Percentiles rank a stretch among this genome's conserved stretches.
These are phyloP conservation scores for Daldinia vernicosa DNA, from an alignment of 495 filamentous ascomycete genomes.

Conservation along the genomic window DNA sequence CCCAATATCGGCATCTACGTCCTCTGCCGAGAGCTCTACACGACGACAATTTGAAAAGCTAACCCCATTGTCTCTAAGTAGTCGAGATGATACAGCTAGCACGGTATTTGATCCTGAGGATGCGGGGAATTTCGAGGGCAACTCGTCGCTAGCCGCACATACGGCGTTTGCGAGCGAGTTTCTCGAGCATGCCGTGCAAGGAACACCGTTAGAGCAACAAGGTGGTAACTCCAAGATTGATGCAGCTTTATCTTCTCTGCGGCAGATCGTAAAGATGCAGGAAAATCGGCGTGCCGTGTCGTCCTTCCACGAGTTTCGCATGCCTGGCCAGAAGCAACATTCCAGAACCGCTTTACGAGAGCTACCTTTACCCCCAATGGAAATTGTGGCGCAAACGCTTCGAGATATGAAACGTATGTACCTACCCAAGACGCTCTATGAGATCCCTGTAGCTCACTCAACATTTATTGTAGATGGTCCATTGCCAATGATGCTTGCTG, in stretches of 20 bases:
- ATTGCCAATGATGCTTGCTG: constrained; percentile 49
- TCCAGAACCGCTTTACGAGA: constrained; percentile 56
- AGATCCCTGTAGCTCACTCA: constrained; percentile 10
- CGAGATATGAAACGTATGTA: constrained; percentile 55
- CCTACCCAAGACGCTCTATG: not conserved
- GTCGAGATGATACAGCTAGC: constrained; percentile 35
- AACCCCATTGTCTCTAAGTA: constrained; percentile 24
- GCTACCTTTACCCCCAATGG: constrained; percentile 64
- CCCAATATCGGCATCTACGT: constrained; percentile 39
- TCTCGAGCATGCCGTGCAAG: constrained; percentile 66
- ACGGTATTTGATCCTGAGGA: constrained; percentile 49
- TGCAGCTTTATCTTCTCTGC: constrained; percentile 65
- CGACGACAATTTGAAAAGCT: constrained; percentile 15
- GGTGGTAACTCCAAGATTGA: constrained; percentile 61
- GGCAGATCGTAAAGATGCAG: constrained; percentile 65
- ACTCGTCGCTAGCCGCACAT: constrained; percentile 68
- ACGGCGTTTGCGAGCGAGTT: constrained; percentile 71
- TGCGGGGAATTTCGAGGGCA: constrained; percentile 65
- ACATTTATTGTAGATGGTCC: constrained; percentile 41
- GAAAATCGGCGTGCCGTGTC: constrained; percentile 41
- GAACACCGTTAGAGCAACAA: constrained; percentile 55
- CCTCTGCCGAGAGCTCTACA: constrained; percentile 11
- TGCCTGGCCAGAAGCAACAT: constrained; percentile 54
- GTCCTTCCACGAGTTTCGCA: constrained; percentile 53
- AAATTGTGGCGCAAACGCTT: constrained; percentile 60